phyloP scores from a whole-genome alignment of 2,329 filamentous ascomycete genomes.

The Pestalotiopsis sp. region DNA sequence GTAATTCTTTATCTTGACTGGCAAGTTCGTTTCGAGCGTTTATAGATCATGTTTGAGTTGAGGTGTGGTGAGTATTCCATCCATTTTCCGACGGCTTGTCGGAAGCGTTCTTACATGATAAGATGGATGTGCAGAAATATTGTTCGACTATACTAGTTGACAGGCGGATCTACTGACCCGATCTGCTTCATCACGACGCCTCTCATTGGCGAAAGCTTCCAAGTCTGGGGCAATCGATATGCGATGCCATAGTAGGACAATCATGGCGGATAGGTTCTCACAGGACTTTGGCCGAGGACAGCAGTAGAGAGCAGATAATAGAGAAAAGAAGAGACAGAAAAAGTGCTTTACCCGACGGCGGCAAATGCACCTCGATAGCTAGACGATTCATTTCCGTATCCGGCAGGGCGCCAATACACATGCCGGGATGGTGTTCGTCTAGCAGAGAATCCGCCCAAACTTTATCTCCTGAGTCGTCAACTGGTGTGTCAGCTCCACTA shows the following conservation, averaged over 20 bases:
- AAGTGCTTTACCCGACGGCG: constrained; percentile 6
- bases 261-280: background rate
- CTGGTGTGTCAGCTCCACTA: background rate
- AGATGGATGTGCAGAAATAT: background rate
- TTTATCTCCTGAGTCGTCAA: constrained; percentile 7
- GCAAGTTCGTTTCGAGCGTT: background rate
- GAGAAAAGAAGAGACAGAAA: background rate
- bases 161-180: background rate
- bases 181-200: background rate
- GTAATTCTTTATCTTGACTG: background rate
- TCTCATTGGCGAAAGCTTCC: background rate
- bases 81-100: constrained; percentile 6
- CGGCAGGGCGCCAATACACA: background rate
- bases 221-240: background rate
- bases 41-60: background rate
- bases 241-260: background rate
- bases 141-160: background rate
- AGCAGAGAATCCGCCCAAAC: background rate
- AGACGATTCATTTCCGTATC: background rate
- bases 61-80: background rate
- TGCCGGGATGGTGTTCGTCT: background rate
- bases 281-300: background rate
- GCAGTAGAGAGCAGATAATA: background rate
- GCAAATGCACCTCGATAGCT: background rate
- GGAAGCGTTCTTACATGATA: constrained; percentile 4